phyloP scores from a whole-genome alignment of 2,329 filamentous ascomycete genomes.

The Epichloe scottii region DNA sequence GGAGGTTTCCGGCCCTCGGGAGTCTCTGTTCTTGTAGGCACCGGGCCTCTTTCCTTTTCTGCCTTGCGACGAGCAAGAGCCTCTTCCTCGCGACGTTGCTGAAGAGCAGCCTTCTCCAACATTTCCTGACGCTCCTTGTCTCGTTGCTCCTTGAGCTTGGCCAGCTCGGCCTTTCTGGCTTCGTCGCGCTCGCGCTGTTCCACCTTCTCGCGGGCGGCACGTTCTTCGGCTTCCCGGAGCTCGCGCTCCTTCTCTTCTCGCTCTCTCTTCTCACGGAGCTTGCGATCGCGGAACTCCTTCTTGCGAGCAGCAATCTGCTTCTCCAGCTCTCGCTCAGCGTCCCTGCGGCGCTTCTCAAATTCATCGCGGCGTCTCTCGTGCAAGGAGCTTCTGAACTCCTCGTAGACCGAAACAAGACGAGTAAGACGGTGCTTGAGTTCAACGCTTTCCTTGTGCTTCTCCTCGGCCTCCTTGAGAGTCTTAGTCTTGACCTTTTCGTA shows the following conservation, averaged over 20 bases:
- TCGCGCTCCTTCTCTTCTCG: conserved; percentile 72
- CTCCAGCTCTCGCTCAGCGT: conserved; percentile 86
- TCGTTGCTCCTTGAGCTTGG: conserved; percentile 52
- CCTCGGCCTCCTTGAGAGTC: conserved; percentile 66
- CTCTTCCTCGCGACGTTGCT: conserved; percentile 78
- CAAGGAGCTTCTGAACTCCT: conserved; percentile 68
- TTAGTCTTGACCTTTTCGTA: conserved; percentile 71
- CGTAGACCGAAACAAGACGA: conserved; percentile 74
- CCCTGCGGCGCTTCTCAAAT: conserved; percentile 86
- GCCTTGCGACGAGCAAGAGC: conserved; percentile 63
- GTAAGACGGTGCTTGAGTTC: conserved; percentile 87
- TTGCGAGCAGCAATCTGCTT: conserved; percentile 78
- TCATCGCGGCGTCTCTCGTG: conserved; percentile 83
- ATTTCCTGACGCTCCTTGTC: conserved; percentile 57
- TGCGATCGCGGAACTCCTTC: conserved; percentile 77
- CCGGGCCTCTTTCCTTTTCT: conserved; percentile 40
- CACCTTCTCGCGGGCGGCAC: conserved; percentile 67
- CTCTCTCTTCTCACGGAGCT: conserved; percentile 71
- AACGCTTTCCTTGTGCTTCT: conserved; percentile 84
- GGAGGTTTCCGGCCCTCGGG: conserved; percentile 21
- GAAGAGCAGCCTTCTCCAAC: conserved; percentile 51
- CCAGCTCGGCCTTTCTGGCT: conserved; percentile 60
- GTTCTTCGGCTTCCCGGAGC: conserved; percentile 76
- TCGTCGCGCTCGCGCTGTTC: conserved; percentile 71
- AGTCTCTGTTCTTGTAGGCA: conserved; percentile 12